A percentile compares a stretch with the other conserved stretches of the same genome.
Conservation (phyloP, 2,329 filamentous ascomycete species). For the Nemania sp. region DNA sequence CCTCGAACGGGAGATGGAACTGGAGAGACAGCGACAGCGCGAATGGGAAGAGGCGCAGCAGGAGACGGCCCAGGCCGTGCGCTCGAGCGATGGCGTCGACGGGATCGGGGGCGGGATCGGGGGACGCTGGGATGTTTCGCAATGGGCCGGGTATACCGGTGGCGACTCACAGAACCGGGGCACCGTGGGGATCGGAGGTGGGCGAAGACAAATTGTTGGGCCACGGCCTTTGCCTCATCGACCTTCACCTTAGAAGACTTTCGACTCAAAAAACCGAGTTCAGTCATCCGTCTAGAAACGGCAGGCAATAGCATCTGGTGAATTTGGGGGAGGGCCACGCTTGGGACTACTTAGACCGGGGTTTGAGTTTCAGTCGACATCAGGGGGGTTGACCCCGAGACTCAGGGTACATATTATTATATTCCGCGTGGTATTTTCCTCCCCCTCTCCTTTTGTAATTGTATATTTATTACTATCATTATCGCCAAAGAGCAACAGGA, state of each 20-base stretch:
- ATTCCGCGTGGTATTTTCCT: neutral
- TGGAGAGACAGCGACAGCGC: conserved; percentile 74
- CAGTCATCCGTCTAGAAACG: too few relatives aligned
- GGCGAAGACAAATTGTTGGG: conserved; percentile 78
- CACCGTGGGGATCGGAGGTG: conserved; percentile 67
- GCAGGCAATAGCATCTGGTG: too few relatives aligned
- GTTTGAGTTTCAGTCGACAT: neutral
- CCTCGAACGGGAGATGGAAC: conserved; percentile 79
- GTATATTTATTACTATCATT: neutral
- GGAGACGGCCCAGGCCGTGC: conserved; percentile 61
- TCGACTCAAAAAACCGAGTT: too few relatives aligned
- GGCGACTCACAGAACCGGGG: conserved; percentile 76
- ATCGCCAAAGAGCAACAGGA: too few relatives aligned
- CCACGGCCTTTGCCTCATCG: conserved; percentile 66
- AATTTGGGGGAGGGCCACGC: neutral
- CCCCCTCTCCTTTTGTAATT: neutral
- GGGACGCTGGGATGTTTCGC: conserved; percentile 75
- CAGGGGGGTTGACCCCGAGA: neutral
- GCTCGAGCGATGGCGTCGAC: conserved; percentile 58
- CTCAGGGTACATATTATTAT: neutral
- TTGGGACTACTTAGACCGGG: neutral
- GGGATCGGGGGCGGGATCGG: conserved; percentile 69
- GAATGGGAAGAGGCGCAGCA: conserved; percentile 81
- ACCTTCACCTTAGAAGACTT: conserved; percentile 20
- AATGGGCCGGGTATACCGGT: conserved; percentile 75